Conservation (phyloP, 352 stramenopile genomes). For the Phytophthora sansomeana region DNA sequence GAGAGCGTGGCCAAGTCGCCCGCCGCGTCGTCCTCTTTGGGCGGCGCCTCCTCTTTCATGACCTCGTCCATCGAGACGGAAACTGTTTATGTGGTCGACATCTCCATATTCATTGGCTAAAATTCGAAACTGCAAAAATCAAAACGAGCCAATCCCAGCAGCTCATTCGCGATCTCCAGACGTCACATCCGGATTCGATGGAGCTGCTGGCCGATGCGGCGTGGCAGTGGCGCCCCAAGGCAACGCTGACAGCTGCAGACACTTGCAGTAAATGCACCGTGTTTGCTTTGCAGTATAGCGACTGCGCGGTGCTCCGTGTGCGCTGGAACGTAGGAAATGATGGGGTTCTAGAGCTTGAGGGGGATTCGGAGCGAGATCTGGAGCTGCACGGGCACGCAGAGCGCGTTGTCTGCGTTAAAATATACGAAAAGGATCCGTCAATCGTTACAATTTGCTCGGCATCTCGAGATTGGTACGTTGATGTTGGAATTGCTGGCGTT, state of each 20-base stretch:
- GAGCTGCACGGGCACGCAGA: constrained; percentile 63
- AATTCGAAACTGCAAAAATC: background rate
- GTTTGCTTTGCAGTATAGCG: constrained; percentile 58
- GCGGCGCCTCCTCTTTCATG: constrained; percentile 28
- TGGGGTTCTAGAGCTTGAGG: constrained; percentile 29
- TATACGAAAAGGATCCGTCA: constrained; percentile 30
- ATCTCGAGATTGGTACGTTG: constrained; percentile 67
- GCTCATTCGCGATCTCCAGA: constrained; percentile 22
- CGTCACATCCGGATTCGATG: constrained; percentile 35
- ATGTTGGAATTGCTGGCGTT: background rate
- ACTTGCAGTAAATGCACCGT: constrained; percentile 44
- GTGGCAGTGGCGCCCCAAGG: constrained; percentile 60
- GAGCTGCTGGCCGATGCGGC: constrained; percentile 42
- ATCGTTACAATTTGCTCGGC: constrained; percentile 57
- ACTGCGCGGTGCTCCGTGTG: constrained; percentile 60
- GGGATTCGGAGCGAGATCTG: constrained; percentile 41
- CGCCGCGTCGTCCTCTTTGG: constrained; percentile 25
- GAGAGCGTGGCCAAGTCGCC: constrained; percentile 27
- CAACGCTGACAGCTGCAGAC: constrained; percentile 48
- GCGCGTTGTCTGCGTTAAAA: constrained; percentile 48
- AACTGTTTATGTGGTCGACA: constrained; percentile 23
- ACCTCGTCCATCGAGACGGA: constrained; percentile 18
- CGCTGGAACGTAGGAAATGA: constrained; percentile 29
- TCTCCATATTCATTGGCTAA: constrained; percentile 26
- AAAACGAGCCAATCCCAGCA: constrained; percentile 12